Evolutionary conservation across 495 filamentous ascomycete species (phyloP), one percentile per base, ranked within the genome.

Genomic region (Staphylotrichum longicolle): DNA sequence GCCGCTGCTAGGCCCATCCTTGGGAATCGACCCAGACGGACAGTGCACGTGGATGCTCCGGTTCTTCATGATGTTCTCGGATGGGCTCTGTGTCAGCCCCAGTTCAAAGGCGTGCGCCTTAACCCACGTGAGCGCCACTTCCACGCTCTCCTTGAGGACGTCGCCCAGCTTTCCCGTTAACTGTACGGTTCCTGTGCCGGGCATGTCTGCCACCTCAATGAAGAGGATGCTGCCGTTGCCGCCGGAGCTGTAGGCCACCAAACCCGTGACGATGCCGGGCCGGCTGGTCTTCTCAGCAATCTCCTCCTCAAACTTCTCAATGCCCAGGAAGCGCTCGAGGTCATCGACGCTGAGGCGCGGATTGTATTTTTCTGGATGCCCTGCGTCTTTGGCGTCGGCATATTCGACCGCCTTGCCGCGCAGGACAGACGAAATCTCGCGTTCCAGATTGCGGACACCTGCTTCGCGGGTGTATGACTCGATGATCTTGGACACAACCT

Each of bases 91-190:
- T 4, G 91, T 91, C 53, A 99, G 75, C 11, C 92, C 92, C 15
- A 99, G 83, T 68, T 93, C 91, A 68, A 86, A 97, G 3, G 94
- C 93, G 73, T 98, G 94, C 27, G 91, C 90, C 75, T 96, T 96
- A 40, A 99, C 94, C 94, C 94, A 98, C 10, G 88, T 80, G 42
- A 98, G 81, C 30, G 94, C 94, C 27, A 99, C 94, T 72, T 98
- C 93, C 45, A 97, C 95, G 63, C 88, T 91, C 75, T 99, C 94
- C 77, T 97, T 97, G 46, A 99, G 85, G 20, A 98, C 94, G 71
- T 96, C 92, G 60, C 94, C 95, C n/a, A 99, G 85, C 70, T 96
- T 99, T 51, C 94, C 94, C 14, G 94, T 99, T n/a, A 98, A 85
- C 76, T 97, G 93, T 50, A 99, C 89, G 50, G 88, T 87, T 39